phyloP scores from a whole-genome alignment of 2,329 filamentous ascomycete genomes.

The Cladophialophora psammophila region DNA sequence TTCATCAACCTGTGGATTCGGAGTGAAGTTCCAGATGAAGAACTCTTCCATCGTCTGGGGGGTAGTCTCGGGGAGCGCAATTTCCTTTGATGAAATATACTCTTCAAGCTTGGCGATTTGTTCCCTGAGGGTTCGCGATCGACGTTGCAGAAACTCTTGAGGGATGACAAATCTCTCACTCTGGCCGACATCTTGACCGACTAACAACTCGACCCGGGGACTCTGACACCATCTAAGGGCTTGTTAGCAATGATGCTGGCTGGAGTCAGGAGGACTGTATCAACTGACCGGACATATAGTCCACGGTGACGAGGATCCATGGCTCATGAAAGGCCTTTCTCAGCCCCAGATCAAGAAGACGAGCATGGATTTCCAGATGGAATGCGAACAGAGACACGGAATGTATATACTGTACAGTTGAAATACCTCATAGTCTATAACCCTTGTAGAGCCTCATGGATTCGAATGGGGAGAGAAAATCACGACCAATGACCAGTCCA shows the following conservation, averaged over 20 bases:
- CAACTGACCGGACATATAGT: constrained; percentile 29
- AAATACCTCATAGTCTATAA: background rate
- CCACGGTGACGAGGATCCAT: constrained; percentile 22
- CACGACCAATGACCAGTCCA: background rate
- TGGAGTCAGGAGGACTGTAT: background rate
- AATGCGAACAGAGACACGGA: background rate
- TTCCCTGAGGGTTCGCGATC: constrained; percentile 31
- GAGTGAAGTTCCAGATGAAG: constrained; percentile 30
- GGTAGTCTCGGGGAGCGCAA: constrained; percentile 19
- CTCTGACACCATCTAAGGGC: constrained; percentile 33
- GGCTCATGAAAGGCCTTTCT: background rate
- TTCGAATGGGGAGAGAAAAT: background rate
- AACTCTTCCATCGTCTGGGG: constrained; percentile 33
- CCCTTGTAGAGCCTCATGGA: constrained; percentile 12
- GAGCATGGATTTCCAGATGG: background rate
- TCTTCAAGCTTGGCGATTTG: background rate
- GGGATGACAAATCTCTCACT: constrained; percentile 20
- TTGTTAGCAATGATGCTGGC: background rate
- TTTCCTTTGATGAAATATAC: too few relatives aligned
- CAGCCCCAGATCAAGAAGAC: background rate
- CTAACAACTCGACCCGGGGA: constrained; percentile 21
- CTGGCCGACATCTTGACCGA: constrained; percentile 4
- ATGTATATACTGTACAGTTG: background rate
- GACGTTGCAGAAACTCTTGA: constrained; percentile 28
- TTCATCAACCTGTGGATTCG: constrained; percentile 25